Evolutionary conservation across 2,329 filamentous ascomycete species (phyloP).

Genomic region (Colletotrichum magnum): DNA sequence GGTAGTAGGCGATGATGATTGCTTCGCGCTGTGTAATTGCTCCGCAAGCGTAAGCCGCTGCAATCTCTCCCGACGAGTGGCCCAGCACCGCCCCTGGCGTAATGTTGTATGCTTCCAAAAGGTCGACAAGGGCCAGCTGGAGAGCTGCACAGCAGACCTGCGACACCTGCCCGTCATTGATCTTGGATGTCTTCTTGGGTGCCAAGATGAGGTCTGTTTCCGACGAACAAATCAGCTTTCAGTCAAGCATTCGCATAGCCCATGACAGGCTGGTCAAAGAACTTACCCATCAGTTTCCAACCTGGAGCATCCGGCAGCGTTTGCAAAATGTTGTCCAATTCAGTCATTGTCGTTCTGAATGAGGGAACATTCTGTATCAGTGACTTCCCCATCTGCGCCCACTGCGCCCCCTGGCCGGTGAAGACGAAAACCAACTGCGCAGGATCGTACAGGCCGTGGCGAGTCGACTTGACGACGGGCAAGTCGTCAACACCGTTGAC

Average conservation of each 20-base stretch:
- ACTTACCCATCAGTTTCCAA: constrained; percentile 33
- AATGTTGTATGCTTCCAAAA: constrained; percentile 51
- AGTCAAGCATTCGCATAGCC: constrained; percentile 32
- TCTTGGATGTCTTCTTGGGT: constrained; percentile 14
- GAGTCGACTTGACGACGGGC: constrained; percentile 20
- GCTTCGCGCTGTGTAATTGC: constrained; percentile 52
- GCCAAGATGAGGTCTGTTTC: constrained; percentile 14
- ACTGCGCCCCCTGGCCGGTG: constrained; percentile 42
- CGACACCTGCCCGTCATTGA: constrained; percentile 30
- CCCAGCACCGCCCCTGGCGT: constrained; percentile 53
- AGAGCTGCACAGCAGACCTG: constrained; percentile 49
- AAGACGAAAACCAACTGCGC: constrained; percentile 38
- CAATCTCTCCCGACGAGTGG: constrained; percentile 61
- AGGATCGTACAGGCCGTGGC: constrained; percentile 46
- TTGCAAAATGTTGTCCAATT: constrained; percentile 35
- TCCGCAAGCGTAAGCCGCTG: constrained; percentile 58
- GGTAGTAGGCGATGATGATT: constrained; percentile 55
- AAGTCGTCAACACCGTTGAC: constrained; percentile 31
- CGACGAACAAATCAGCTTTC: constrained; percentile 40
- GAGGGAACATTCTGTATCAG: constrained; percentile 17
- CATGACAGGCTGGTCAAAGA: constrained; percentile 40
- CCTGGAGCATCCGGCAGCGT: neutral
- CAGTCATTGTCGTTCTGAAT: constrained; percentile 30
- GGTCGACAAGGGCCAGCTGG: constrained; percentile 57
- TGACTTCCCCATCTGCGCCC: constrained; percentile 38